Percentiles rank a stretch among this genome's conserved stretches.
Evolutionary conservation across 371 early-diverging fungal genomes (phyloP).

Genomic region (Nosema granulosis): DNA sequence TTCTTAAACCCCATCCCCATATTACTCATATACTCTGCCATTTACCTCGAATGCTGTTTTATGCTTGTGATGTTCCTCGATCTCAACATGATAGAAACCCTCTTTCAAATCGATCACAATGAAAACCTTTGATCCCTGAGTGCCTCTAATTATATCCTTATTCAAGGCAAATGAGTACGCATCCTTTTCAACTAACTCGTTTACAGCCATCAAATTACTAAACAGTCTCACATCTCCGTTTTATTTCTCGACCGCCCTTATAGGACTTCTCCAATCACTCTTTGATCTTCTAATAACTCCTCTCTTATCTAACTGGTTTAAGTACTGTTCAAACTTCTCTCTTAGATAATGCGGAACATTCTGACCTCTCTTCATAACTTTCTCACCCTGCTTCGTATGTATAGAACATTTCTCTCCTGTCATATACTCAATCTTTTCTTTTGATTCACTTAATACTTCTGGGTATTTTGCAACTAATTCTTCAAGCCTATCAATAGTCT

Average conservation of each 20-base stretch:
- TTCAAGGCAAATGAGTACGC: background rate
- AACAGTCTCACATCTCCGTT: too few relatives aligned
- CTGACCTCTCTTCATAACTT: background rate
- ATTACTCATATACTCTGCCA: constrained; percentile 24
- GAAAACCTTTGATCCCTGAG: background rate
- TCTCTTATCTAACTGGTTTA: background rate
- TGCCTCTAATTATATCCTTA: background rate
- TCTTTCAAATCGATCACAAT: background rate
- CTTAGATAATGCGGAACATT: background rate
- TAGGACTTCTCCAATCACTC: constrained; percentile 24
- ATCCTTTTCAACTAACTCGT: background rate
- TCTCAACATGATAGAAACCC: background rate
- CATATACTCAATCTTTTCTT: background rate
- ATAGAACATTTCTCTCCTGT: background rate
- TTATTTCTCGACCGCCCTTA: constrained; percentile 1
- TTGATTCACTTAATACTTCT: background rate
- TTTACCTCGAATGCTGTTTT: constrained; percentile 15
- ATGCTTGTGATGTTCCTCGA: background rate
- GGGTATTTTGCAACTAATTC: too few relatives aligned
- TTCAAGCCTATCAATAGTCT: too few relatives aligned
- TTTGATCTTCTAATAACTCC: constrained; percentile 39
- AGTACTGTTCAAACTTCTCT: background rate
- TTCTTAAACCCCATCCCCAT: constrained; percentile 55
- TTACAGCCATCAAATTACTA: background rate
- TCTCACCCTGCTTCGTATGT: background rate